Base-by-base conservation (phyloP, 2,329 filamentous ascomycete genomes). In the Davidsoniella neocaledoniae region DNA sequence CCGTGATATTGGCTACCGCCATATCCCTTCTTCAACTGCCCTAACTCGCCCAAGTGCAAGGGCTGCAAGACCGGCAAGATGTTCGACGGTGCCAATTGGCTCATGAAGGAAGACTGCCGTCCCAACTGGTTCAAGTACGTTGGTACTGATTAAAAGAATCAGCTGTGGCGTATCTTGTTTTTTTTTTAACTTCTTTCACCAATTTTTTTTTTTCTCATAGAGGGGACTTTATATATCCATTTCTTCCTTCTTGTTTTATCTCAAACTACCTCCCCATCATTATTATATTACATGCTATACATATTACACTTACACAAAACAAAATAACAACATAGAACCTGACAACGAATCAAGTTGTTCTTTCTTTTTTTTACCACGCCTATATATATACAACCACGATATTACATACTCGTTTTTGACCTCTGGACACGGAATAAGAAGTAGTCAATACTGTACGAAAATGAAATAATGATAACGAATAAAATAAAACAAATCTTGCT, bases 1-100 rank as follows among this genome's bases (percentile, higher is more conserved):
- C 81, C 88, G 90, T 49, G 91, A 98, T 63, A 96, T 98, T 57
- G 91, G 91, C 52, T 98, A 98, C 68, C 87, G 95, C 60, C 91
- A 98, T 59, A 88, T 96, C 49, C 91, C 43, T 98, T 94, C 69
- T 94, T 94, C 73, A 98, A 98, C 69, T 98, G 91, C 62, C 91
- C 91, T 55, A 96, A 94, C 67, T 94, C 83, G 48, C 84, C 86
- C 46, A 96, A 96, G 65, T 96, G 90, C 63, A 81, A 75, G 56
- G 86, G 85, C 56, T 96, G 90, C 63, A 74, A 80, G n/a, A 77
- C 85, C 0, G 91, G 90, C 46, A 77, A 83, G 53, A 83, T 95
- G 59, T 95, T 86, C 23, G 87, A 93, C 56, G 91, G 91, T 55
- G 88, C 87, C 60, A 69, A 79, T 26, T 94, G 79, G 72, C 69